Evolutionary conservation across 805 yeast species (phyloP), one percentile per base, ranked within the genome.

Genomic region (Wickerhamomyces strasburgensis): DNA sequence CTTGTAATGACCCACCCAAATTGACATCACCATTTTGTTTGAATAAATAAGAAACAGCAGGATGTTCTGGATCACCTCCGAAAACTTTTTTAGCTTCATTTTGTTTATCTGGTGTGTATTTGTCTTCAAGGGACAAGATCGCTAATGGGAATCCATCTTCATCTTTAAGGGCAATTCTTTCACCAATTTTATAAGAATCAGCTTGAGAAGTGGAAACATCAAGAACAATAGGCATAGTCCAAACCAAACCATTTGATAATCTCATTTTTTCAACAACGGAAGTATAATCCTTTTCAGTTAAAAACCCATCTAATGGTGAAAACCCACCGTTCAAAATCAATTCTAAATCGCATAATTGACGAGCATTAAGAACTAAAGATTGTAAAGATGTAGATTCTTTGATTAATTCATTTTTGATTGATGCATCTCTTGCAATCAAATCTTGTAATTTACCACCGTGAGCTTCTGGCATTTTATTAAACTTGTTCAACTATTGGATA

Each of bases 41-140:
- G 54, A 62, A 57, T 50, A 89, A 69, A 64, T 84, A 89, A 52
- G 69, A 71, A 53, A 84, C 70, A 10, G 97, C 97, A 15, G 97
- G 97, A 64, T 89, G 98, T 61, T 90, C 97, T 31, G 94, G 89
- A 61, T 90, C 97, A 44, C 97, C 98, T 60, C 97, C 79, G 67
- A 87, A 90, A 19, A 88, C 97, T 57, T 80, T 73, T 48, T 75
- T 62, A 36, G 96, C 96, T 68, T 89, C 98, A 14, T 59, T 58
- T 39, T 65, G 55, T 70, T 90, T 90, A 63, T 89, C 72, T 49
- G 96, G 96, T 52, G 70, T 70, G 69, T 83, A 89, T 24, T 85
- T 74, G 46, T 88, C 93, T 40, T 72, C 78, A 17, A 89, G 68
- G 9, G 94, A 82, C 56, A 89, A 65, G 49, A 89, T 77, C 19